Base-by-base conservation (phyloP, 805 yeast genomes). In the Teunomyces barrocoloradensis region DNA sequence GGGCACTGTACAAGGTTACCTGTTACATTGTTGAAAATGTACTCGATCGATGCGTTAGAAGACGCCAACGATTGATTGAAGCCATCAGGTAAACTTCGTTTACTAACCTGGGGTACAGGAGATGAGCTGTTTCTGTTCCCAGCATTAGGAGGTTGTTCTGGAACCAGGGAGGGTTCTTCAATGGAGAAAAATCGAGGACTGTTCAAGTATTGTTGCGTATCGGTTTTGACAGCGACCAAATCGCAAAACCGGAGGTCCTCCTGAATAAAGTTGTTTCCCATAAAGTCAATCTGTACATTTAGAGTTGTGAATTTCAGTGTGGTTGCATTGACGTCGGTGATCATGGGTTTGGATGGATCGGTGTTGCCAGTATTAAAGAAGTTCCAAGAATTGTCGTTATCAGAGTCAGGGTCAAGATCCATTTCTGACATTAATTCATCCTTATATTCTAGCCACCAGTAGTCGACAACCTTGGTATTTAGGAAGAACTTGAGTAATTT, bases 271-370 rank as follows among this genome's bases (percentile, higher is more conserved):
- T 61, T 58, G 37, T 73, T 71, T 13, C 78, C 81, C 59, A 69
- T 65, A 53, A 73, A 78, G 41, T 65, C 66, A 6, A 78, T 60
- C 32, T 66, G 64, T 10, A 76, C 74, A 45, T 76, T 79, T 37
- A 79, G 57, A 1, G 81, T 76, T 7, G 83, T 77, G 55, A 60
- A 78, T 51, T 62, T 68, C 57, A 78, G 77, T 1, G 82, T 73
- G 3, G 71, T 60, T 1, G 52, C 9, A 53, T 79, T 71, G 28
- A 77, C 76, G 50, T 79, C 83, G 11, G 64, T 53, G 7, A 78
- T 70, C 3, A 63, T 45, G 12, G 51, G 51, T 12, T 45, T 21
- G 21, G 41, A 40, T 27, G 43, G 30, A n/a, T 44, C 36, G 39
- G 25, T 17, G 20, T 42, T 32, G 10, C 43, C 46, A 25, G 23